These are phyloP conservation scores for Coniferiporia weirii DNA, from an alignment of 1,284 basidiomycete genomes.

Conservation along the genomic window DNA sequence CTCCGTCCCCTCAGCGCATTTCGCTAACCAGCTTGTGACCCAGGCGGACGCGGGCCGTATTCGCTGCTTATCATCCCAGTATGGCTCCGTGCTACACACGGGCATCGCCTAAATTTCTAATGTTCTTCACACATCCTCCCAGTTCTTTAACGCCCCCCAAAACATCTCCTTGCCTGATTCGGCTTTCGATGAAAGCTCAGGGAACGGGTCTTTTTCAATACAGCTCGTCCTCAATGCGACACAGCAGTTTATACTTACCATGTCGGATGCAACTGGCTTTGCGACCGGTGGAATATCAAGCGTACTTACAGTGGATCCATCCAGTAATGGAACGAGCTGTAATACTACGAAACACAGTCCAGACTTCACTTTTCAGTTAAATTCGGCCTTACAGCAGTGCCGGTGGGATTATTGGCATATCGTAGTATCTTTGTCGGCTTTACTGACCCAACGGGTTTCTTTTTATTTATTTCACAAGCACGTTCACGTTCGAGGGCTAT, in stretches of 20 bases:
- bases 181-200: slow-evolving; percentile 41
- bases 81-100: slow-evolving; percentile 25
- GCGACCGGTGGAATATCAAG: slow-evolving; percentile 55
- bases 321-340: slow-evolving; percentile 44
- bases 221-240: slow-evolving; percentile 39
- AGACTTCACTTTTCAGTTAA: slow-evolving; percentile 47
- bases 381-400: slow-evolving; percentile 58
- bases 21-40: slow-evolving; percentile 9
- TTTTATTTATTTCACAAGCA: slow-evolving; percentile 38
- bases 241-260: slow-evolving; percentile 47
- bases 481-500: slow-evolving; percentile 49
- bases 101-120: background rate
- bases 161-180: slow-evolving; percentile 53
- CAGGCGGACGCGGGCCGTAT: slow-evolving; percentile 63
- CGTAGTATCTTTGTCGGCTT: background rate
- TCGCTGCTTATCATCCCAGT: slow-evolving; percentile 55
- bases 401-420: slow-evolving; percentile 32
- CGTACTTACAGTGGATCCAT: slow-evolving; percentile 45
- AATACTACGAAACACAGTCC: slow-evolving; percentile 42
- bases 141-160: slow-evolving; percentile 49
- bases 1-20: slow-evolving; percentile 9
- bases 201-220: slow-evolving; percentile 47
- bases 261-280: slow-evolving; percentile 70
- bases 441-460: background rate
- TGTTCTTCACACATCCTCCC: slow-evolving; percentile 12